Percentiles rank a stretch among this genome's conserved stretches.
Conservation (phyloP, 139 green algal species). For the Zygnema cylindricum region DNA sequence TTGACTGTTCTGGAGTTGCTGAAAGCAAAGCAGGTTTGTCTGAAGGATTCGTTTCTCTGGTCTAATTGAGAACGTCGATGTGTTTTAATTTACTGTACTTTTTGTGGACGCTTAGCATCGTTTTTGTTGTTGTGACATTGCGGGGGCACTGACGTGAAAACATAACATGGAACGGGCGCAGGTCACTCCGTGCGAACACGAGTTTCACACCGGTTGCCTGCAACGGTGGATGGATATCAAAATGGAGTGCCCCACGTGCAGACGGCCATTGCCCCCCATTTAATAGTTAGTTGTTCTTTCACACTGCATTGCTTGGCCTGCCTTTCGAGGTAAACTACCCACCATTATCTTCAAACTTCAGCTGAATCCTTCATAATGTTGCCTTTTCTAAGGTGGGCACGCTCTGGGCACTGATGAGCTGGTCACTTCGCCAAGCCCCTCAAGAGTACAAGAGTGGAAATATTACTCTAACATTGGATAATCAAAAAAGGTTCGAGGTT, state of each 20-base stretch:
- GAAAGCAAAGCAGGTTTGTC: too few species aligned
- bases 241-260: slow-evolving; percentile 86
- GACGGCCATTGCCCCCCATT: slow-evolving; percentile 74
- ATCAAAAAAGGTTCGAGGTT: neutral
- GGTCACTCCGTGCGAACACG: slow-evolving; percentile 87
- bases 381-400: too few species aligned
- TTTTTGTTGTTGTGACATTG: too few species aligned
- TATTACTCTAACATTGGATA: neutral
- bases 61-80: too few species aligned
- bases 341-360: too few species aligned
- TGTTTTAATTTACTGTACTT: too few species aligned
- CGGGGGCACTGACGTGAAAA: too few species aligned
- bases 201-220: slow-evolving; percentile 85
- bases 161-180: slow-evolving; percentile 51
- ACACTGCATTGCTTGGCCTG: neutral
- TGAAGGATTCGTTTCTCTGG: too few species aligned
- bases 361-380: too few species aligned
- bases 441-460: neutral
- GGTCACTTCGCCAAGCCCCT: neutral
- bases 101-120: too few species aligned
- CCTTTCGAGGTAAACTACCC: too few species aligned
- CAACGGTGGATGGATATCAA: slow-evolving; percentile 89
- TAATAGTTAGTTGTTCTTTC: slow-evolving; percentile 31
- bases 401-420: neutral
- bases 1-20: too few species aligned